Conservation (phyloP, 2,329 filamentous ascomycete species). For the Trichoderma sp. region DNA sequence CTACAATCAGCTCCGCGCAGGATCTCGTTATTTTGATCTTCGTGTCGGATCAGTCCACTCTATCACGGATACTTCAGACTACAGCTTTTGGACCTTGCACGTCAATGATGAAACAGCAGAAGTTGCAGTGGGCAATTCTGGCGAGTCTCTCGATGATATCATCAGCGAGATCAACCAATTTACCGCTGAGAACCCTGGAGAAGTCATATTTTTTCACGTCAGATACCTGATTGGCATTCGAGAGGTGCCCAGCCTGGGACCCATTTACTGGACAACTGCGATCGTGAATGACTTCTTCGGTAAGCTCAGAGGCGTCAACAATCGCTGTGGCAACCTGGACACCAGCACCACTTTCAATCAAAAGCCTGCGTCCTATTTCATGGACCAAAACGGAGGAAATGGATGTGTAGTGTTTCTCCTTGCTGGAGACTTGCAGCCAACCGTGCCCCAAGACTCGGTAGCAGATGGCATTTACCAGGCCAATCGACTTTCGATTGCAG, state of each 20-base stretch:
- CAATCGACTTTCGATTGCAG: conserved; percentile 29
- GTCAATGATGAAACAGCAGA: conserved; percentile 39
- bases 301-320: conserved; percentile 43
- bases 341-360: conserved; percentile 29
- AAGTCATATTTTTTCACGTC: conserved; percentile 50
- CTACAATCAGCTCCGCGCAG: conserved; percentile 47
- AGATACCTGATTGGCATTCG: conserved; percentile 45
- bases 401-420: conserved; percentile 39
- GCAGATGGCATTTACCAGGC: conserved; percentile 35
- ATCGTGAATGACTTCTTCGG: conserved; percentile 47
- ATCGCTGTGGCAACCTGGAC: conserved; percentile 39
- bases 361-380: conserved; percentile 32
- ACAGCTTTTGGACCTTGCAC: conserved; percentile 45
- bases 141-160: conserved; percentile 45
- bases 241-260: conserved; percentile 32
- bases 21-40: conserved; percentile 51
- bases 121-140: conserved; percentile 47
- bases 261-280: conserved; percentile 38
- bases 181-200: conserved; percentile 43
- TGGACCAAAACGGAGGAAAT: conserved; percentile 35
- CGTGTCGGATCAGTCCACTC: conserved; percentile 40
- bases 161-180: conserved; percentile 48
- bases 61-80: conserved; percentile 19
- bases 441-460: conserved; percentile 28
- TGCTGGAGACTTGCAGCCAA: conserved; percentile 27